Evolutionary conservation across 2,329 filamentous ascomycete species (phyloP).

Genomic region (Xylaria sp.): DNA sequence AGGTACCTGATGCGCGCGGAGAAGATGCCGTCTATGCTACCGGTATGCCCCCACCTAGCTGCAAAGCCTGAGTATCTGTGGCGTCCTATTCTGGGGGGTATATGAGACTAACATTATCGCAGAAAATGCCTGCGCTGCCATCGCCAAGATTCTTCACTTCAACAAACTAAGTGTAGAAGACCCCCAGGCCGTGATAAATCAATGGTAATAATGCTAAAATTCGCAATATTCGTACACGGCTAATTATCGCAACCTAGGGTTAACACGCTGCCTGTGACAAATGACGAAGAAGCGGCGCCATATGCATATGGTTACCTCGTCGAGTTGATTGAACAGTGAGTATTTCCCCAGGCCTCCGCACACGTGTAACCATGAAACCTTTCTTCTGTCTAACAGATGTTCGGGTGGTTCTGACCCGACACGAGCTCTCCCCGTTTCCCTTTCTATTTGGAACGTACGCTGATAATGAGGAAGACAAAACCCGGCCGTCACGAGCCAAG

Average conservation of each 20-base stretch:
- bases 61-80: background rate
- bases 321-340: constrained; percentile 93
- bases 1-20: constrained; percentile 78
- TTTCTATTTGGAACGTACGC: no score
- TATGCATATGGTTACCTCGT: constrained; percentile 93
- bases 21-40: constrained; percentile 97
- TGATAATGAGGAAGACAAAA: constrained; percentile 69
- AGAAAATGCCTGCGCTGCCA: constrained; percentile 94
- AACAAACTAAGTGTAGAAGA: constrained; percentile 79
- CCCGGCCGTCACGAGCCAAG: constrained; percentile 76
- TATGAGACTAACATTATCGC: constrained; percentile 22
- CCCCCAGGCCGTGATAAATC: constrained; percentile 74
- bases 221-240: background rate
- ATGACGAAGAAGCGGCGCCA: constrained; percentile 96
- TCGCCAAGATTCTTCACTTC: constrained; percentile 95
- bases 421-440: no score
- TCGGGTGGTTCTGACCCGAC: background rate
- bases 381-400: background rate
- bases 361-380: background rate
- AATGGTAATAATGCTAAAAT: constrained; percentile 57
- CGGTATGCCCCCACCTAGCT: constrained; percentile 28
- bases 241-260: constrained; percentile 54
- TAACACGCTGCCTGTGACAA: constrained; percentile 86
- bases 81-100: background rate
- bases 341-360: constrained; percentile 36